These are phyloP conservation scores for Fusarium solani-melongenae DNA, from an alignment of 2,329 filamentous ascomycete genomes.

Conservation along the genomic window DNA sequence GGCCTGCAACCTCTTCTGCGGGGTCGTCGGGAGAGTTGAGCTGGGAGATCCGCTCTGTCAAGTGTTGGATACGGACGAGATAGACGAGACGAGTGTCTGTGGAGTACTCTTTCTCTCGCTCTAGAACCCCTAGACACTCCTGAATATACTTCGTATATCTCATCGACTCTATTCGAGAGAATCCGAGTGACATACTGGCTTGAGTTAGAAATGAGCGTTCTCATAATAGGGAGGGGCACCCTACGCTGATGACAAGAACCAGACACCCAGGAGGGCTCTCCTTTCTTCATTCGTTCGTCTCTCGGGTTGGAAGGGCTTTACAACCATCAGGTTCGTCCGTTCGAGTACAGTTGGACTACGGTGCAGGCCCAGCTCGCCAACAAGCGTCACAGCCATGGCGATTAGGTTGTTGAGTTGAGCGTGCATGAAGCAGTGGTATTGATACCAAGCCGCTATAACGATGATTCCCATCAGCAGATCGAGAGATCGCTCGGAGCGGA, in stretches of 20 bases:
- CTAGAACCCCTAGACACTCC: slow-evolving; percentile 60
- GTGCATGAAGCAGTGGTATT: slow-evolving; percentile 66
- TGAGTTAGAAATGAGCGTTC: slow-evolving; percentile 2
- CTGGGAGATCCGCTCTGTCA: slow-evolving; percentile 62
- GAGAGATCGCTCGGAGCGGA: slow-evolving; percentile 61
- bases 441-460: slow-evolving; percentile 62
- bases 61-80: slow-evolving; percentile 60
- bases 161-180: slow-evolving; percentile 59
- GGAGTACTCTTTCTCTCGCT: slow-evolving; percentile 56
- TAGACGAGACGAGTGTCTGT: slow-evolving; percentile 59
- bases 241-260: slow-evolving; percentile 65
- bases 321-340: slow-evolving; percentile 55
- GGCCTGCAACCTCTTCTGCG: slow-evolving; percentile 47
- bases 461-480: slow-evolving; percentile 62
- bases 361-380: slow-evolving; percentile 60
- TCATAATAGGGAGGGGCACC: slow-evolving; percentile 21
- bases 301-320: slow-evolving; percentile 51
- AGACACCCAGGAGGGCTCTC: slow-evolving; percentile 63
- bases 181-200: slow-evolving; percentile 54
- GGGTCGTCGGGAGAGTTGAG: slow-evolving; percentile 51
- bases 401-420: slow-evolving; percentile 63
- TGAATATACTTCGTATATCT: slow-evolving; percentile 64
- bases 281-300: slow-evolving; percentile 62
- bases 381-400: slow-evolving; percentile 59
- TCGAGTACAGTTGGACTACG: slow-evolving; percentile 54